These are phyloP conservation scores for Rhynchosporium agropyri DNA, from an alignment of 2,329 filamentous ascomycete genomes.

Conservation along the genomic window DNA sequence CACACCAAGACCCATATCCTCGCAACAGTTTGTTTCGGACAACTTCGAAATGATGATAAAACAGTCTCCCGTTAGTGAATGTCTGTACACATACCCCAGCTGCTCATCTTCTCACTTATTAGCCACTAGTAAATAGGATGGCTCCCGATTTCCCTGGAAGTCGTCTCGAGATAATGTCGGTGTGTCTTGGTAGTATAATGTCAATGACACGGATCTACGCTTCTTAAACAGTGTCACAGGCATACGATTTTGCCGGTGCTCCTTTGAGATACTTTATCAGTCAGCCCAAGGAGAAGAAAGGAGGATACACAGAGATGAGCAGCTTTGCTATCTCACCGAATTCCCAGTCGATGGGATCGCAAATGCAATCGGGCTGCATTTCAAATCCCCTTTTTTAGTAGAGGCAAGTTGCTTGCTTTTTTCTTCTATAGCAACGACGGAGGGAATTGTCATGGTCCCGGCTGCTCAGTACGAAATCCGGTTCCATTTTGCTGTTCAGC, in stretches of 20 bases:
- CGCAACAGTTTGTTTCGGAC: constrained; percentile 1
- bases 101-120: constrained; percentile 10
- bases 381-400: constrained; percentile 9
- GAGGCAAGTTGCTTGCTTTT: constrained; percentile 8
- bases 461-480: constrained; percentile 8
- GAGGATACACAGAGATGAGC: constrained; percentile 5
- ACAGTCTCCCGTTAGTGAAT: constrained; percentile 2
- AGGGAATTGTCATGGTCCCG: not conserved
- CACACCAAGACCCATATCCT: too few relatives aligned
- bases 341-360: not conserved
- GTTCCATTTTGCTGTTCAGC: not conserved
- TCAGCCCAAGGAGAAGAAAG: constrained; percentile 7
- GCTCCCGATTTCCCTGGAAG: not conserved
- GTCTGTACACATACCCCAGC: not conserved
- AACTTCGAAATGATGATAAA: constrained; percentile 4
- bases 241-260: constrained; percentile 1
- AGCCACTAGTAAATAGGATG: constrained; percentile 5
- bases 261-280: constrained; percentile 11
- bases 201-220: constrained; percentile 5
- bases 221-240: constrained; percentile 3
- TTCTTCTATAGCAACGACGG: constrained; percentile 6
- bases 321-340: constrained; percentile 3
- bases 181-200: constrained; percentile 8
- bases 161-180: constrained; percentile 9
- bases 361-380: constrained; percentile 1